These are phyloP conservation scores for Mycosphaerella sp. DNA, from an alignment of 2,329 filamentous ascomycete species.

Conservation along the genomic window DNA sequence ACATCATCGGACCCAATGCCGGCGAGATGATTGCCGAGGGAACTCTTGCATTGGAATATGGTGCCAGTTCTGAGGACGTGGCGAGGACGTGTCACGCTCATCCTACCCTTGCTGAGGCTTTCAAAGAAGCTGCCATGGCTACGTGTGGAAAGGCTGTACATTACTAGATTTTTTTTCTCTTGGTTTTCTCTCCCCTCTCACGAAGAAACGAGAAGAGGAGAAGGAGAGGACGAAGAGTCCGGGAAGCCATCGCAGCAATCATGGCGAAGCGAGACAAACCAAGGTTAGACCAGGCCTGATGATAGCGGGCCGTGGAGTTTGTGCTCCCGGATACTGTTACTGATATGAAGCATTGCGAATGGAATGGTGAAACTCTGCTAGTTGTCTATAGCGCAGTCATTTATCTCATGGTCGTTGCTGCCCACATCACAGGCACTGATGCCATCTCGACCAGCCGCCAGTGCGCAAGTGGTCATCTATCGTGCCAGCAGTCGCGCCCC, in stretches of 20 bases:
- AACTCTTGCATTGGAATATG: conserved; percentile 91
- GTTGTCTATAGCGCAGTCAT: conserved; percentile 10
- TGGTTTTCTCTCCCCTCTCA: background rate
- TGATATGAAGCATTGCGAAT: conserved; percentile 15
- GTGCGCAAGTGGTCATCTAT: no score
- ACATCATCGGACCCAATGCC: conserved; percentile 93
- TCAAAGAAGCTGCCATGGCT: conserved; percentile 99
- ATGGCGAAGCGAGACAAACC: background rate
- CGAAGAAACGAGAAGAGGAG: background rate
- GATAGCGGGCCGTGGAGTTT: background rate
- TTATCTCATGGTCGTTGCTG: conserved; percentile 6
- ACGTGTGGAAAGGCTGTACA: conserved; percentile 95
- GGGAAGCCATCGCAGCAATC: background rate
- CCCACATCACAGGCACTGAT: background rate
- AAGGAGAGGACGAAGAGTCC: background rate
- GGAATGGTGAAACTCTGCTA: background rate
- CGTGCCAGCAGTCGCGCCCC: no score
- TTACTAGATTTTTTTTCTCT: conserved; percentile 53
- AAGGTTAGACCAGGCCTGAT: background rate
- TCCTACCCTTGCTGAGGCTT: conserved; percentile 90
- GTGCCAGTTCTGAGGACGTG: conserved; percentile 90
- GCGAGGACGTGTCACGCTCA: conserved; percentile 94
- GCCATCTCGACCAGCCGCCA: no score
- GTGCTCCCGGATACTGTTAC: background rate
- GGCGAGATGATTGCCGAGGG: conserved; percentile 99